Base-by-base conservation (phyloP, 805 yeast species). In the Kodamaea jinghongensis region DNA sequence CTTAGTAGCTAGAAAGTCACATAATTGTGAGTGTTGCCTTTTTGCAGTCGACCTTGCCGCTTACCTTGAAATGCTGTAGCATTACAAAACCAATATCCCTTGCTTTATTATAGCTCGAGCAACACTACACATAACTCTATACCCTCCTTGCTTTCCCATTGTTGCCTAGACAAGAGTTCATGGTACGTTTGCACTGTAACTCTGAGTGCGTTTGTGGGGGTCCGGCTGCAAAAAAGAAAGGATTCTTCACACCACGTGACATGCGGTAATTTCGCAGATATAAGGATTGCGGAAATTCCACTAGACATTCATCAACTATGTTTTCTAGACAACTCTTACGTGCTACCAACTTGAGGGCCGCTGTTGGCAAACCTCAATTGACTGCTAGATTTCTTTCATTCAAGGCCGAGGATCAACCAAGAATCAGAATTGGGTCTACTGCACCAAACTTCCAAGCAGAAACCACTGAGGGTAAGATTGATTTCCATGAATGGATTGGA, bases 381-480 rank as follows among this genome's bases (percentile, higher is more conserved):
- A 39, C 38, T 12, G 12, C 39, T 13, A 52, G 65, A 45, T 49
- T 52, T 36, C 36, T 49, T 34, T 55, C 67, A 5, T 68, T 68
- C 51, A 59, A 57, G 34, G 54, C 63, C 25, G 61, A 57, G 39
- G 61, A 56, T 32, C 74, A 69, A 50, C 74, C 74, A 36, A 59
- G 74, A 53, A 58, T 69, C 44, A 61, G 74, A 60, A 65, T 69
- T 49, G 87, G 87, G 11, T 75, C 86, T 11, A 71, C 65, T 30
- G 89, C 86, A 16, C 89, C 89, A 51, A 77, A 83, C 60, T 82
- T 82, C 66, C 61, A 69, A 44, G 74, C 80, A 39, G 79, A 78
- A 37, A 73, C 87, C 35, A 79, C 87, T 23, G 65, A 69, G 48
- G 88, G 88, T 38, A 69, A 73, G 45, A 70, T 82, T 45, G 73